Evolutionary conservation across 768 basidiomycete species (phyloP).

Genomic region (Tricholomella constricta): DNA sequence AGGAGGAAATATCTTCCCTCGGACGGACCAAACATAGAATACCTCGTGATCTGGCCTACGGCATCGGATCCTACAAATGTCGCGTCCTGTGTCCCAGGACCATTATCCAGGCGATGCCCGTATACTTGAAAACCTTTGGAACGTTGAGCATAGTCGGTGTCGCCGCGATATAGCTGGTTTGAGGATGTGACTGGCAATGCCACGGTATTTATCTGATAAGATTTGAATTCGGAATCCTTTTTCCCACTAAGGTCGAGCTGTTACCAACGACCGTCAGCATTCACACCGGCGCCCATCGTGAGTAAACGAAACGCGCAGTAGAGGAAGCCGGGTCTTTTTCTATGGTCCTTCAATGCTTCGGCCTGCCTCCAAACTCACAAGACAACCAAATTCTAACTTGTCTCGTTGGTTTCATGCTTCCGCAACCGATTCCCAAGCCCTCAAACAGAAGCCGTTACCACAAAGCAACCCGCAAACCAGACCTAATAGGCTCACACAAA

Average conservation of each 20-base stretch:
- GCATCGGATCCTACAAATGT: no score
- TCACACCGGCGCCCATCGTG: no score
- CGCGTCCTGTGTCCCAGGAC: no score
- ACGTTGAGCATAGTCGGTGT: neutral
- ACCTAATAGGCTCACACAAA: neutral
- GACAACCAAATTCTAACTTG: constrained; percentile 28
- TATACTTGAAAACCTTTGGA: no score
- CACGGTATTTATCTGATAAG: constrained; percentile 16
- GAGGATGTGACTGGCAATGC: no score
- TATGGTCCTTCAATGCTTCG: constrained; percentile 27
- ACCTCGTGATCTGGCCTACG: neutral
- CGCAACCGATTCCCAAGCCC: constrained; percentile 19
- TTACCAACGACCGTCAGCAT: neutral
- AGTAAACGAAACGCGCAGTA: no score
- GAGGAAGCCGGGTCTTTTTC: neutral
- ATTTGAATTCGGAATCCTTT: constrained; percentile 1
- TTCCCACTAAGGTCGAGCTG: constrained; percentile 1
- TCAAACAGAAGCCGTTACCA: constrained; percentile 18
- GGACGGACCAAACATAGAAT: neutral
- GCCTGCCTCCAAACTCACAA: constrained; percentile 18
- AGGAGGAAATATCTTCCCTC: constrained; percentile 14
- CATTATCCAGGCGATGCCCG: no score
- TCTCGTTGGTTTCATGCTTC: constrained; percentile 33
- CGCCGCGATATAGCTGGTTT: neutral
- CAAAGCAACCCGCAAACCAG: constrained; percentile 1